phyloP scores from a whole-genome alignment of 2,329 filamentous ascomycete species.

The Cadophora sp. region DNA sequence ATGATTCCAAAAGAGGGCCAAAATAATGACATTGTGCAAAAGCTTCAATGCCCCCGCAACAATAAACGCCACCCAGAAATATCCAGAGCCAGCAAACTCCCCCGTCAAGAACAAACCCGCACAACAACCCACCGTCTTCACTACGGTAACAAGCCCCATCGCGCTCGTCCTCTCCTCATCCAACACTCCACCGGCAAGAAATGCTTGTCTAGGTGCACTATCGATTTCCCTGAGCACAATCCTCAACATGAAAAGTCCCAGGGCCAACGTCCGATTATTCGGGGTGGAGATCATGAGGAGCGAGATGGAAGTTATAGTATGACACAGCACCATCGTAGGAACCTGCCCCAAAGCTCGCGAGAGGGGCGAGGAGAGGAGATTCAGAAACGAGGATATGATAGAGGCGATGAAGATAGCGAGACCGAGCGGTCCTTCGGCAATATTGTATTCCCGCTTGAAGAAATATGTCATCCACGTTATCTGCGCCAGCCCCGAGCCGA shows the following conservation, averaged over 20 bases:
- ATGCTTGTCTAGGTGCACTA: slow-evolving; percentile 7
- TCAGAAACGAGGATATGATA: neutral
- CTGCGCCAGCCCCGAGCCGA: neutral
- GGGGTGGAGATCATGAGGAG: slow-evolving; percentile 11
- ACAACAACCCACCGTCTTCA: slow-evolving; percentile 4
- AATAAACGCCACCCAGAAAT: slow-evolving; percentile 10
- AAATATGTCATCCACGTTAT: slow-evolving; percentile 17
- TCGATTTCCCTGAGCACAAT: slow-evolving; percentile 1
- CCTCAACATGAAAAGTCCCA: neutral
- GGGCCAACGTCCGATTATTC: neutral
- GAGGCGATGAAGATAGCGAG: slow-evolving; percentile 7
- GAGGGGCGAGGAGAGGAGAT: neutral
- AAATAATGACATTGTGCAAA: slow-evolving; percentile 1
- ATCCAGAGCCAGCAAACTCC: neutral
- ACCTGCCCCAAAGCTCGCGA: neutral
- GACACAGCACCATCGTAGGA: slow-evolving; percentile 6
- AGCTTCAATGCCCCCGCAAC: neutral
- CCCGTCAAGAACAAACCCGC: slow-evolving; percentile 2
- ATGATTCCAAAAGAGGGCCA: slow-evolving; percentile 12
- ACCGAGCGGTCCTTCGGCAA: slow-evolving; percentile 3
- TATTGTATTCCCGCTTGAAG: slow-evolving; percentile 8
- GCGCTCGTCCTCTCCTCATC: slow-evolving; percentile 6
- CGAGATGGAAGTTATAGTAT: neutral
- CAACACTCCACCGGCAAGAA: neutral
- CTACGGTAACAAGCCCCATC: slow-evolving; percentile 2